A percentile compares a stretch with the other conserved stretches of the same genome.
Conservation (phyloP, 2,329 filamentous ascomycete genomes). For the Graphiopsis chlorocephala region DNA sequence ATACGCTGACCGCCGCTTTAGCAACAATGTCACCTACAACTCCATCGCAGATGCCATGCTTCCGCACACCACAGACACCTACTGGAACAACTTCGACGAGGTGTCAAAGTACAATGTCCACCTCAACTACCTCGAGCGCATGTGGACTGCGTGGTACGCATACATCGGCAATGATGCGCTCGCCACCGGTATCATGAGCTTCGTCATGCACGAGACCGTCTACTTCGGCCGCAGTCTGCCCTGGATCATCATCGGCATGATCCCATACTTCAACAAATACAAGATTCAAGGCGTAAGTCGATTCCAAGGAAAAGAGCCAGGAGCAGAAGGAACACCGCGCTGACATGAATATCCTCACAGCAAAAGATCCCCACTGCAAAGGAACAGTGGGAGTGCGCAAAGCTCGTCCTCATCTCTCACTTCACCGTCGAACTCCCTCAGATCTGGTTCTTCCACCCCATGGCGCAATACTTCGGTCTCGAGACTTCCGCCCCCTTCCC, state of each 20-base stretch:
- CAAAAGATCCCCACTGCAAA: slow-evolving; percentile 85
- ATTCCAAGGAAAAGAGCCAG: slow-evolving; percentile 9
- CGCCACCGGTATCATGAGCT: slow-evolving; percentile 96
- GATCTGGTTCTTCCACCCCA: slow-evolving; percentile 98
- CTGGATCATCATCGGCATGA: slow-evolving; percentile 86
- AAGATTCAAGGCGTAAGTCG: slow-evolving; percentile 81
- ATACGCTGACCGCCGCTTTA: slow-evolving; percentile 2
- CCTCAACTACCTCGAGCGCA: slow-evolving; percentile 79
- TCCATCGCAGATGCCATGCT: slow-evolving; percentile 36
- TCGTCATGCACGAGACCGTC: slow-evolving; percentile 86
- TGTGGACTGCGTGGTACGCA: slow-evolving; percentile 95
- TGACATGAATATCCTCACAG: slow-evolving; percentile 36
- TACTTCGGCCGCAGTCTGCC: slow-evolving; percentile 92
- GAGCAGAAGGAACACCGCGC: not conserved
- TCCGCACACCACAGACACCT: slow-evolving; percentile 51
- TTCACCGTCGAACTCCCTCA: slow-evolving; percentile 98
- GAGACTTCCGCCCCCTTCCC: slow-evolving; percentile 88
- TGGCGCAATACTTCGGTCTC: slow-evolving; percentile 90
- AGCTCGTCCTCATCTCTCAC: slow-evolving; percentile 87
- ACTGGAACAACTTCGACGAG: slow-evolving; percentile 65
- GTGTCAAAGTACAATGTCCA: slow-evolving; percentile 74
- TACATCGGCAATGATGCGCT: slow-evolving; percentile 98
- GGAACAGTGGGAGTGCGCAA: slow-evolving; percentile 93
- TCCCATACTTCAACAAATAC: slow-evolving; percentile 85
- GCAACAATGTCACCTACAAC: slow-evolving; percentile 22